Conservation (phyloP, 768 basidiomycete genomes). For the Suillus paluster region DNA sequence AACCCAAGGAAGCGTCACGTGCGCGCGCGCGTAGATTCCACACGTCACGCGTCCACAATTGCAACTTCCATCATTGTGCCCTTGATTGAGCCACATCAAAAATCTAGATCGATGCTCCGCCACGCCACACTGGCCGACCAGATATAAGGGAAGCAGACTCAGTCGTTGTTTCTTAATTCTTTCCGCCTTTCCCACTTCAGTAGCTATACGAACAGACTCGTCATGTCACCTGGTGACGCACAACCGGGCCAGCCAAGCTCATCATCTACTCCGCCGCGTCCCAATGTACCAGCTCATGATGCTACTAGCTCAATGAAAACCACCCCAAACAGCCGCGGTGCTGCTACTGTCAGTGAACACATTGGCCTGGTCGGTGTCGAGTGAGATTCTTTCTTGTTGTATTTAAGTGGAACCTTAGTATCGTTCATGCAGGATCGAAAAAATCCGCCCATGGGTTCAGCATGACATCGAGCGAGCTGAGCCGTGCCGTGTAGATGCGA, state of each 20-base stretch:
- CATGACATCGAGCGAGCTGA: neutral
- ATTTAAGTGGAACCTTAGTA: neutral
- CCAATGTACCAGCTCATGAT: neutral
- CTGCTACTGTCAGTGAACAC: neutral
- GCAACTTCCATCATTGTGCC: too few species aligned
- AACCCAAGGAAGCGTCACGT: too few species aligned
- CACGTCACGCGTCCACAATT: too few species aligned
- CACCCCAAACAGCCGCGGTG: neutral
- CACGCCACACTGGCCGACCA: neutral
- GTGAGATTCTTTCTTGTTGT: neutral
- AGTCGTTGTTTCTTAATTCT: neutral
- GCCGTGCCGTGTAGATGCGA: neutral
- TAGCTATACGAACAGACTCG: too few species aligned
- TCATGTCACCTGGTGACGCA: conserved; percentile 2
- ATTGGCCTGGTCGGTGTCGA: neutral
- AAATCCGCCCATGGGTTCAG: neutral
- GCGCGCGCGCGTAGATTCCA: too few species aligned
- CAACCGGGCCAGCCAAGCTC: neutral
- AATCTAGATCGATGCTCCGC: too few species aligned
- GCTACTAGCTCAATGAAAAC: neutral
- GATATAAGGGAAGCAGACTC: neutral
- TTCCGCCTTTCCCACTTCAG: neutral
- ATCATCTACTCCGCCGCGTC: neutral
- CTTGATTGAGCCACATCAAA: too few species aligned
- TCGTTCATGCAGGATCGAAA: neutral